A percentile compares a stretch with the other conserved stretches of the same genome.
These are phyloP conservation scores for Podaxis sp. DNA, from an alignment of 768 basidiomycete species.

Conservation along the genomic window DNA sequence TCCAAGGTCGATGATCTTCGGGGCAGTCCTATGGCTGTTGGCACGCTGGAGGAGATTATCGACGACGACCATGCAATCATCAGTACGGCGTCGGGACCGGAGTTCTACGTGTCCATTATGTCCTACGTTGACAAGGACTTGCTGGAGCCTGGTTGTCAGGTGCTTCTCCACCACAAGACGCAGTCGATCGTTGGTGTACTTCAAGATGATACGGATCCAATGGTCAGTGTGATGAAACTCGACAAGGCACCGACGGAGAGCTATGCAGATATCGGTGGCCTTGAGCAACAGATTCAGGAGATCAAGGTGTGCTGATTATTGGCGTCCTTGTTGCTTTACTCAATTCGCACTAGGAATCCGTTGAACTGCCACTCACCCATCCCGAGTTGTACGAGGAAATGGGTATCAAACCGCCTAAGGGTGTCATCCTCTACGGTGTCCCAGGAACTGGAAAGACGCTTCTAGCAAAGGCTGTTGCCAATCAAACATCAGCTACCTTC, in stretches of 20 bases:
- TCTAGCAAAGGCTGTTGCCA: conserved; percentile 95
- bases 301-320: conserved; percentile 69
- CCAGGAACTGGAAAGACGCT: conserved; percentile 99
- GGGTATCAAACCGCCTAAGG: conserved; percentile 99
- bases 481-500: conserved; percentile 98
- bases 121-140: conserved; percentile 98
- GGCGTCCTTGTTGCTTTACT: conserved; percentile 1
- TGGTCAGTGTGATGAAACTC: conserved; percentile 98
- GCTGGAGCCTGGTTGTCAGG: conserved; percentile 93
- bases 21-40: conserved; percentile 97
- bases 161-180: conserved; percentile 94
- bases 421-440: conserved; percentile 98
- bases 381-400: conserved; percentile 99
- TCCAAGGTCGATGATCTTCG: conserved; percentile 92
- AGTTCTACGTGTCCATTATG: conserved; percentile 97
- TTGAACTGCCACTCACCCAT: conserved; percentile 95
- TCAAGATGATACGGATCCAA: conserved; percentile 91
- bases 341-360: conserved; percentile 74
- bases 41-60: conserved; percentile 96
- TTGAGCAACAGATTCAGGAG: conserved; percentile 97
- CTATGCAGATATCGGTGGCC: conserved; percentile 97
- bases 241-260: conserved; percentile 99
- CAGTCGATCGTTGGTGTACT: conserved; percentile 94
- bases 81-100: conserved; percentile 90
- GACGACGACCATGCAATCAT: conserved; percentile 99